phyloP scores from a whole-genome alignment of 2,329 filamentous ascomycete genomes.

The Onygenales sp. region DNA sequence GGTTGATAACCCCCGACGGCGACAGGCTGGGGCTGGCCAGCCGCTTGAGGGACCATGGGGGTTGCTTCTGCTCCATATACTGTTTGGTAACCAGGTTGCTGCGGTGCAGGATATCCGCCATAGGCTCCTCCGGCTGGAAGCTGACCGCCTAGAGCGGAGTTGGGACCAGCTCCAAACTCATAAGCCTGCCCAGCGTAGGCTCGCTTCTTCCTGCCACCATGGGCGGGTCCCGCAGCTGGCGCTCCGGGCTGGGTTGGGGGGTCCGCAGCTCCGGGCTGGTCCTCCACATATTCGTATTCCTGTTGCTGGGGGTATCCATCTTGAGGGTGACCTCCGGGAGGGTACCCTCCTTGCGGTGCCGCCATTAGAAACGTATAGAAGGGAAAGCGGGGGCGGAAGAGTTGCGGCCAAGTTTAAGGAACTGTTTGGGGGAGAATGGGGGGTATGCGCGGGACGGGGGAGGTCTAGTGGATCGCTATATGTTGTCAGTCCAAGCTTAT shows the following conservation, averaged over 20 bases:
- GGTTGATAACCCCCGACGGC: slow-evolving; percentile 56
- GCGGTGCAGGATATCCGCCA: slow-evolving; percentile 49
- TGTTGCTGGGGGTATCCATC: slow-evolving; percentile 40
- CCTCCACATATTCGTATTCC: slow-evolving; percentile 26
- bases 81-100: slow-evolving; percentile 36
- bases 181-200: slow-evolving; percentile 92
- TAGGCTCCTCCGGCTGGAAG: slow-evolving; percentile 50
- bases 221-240: slow-evolving; percentile 11
- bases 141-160: slow-evolving; percentile 51
- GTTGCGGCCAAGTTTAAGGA: neutral
- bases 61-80: slow-evolving; percentile 36
- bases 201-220: slow-evolving; percentile 63
- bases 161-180: slow-evolving; percentile 81
- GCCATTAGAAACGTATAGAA: slow-evolving; percentile 30
- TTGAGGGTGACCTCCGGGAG: slow-evolving; percentile 29
- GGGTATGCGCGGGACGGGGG: neutral
- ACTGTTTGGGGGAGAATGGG: neutral
- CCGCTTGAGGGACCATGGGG: slow-evolving; percentile 21
- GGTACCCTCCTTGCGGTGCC: slow-evolving; percentile 43
- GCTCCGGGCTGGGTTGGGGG: slow-evolving; percentile 18
- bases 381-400: neutral
- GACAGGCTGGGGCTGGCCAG: slow-evolving; percentile 13
- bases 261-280: slow-evolving; percentile 23
- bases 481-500: neutral
- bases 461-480: neutral